Base-by-base conservation (phyloP, 2,329 filamentous ascomycete genomes). In the Fonsecaea nubica region DNA sequence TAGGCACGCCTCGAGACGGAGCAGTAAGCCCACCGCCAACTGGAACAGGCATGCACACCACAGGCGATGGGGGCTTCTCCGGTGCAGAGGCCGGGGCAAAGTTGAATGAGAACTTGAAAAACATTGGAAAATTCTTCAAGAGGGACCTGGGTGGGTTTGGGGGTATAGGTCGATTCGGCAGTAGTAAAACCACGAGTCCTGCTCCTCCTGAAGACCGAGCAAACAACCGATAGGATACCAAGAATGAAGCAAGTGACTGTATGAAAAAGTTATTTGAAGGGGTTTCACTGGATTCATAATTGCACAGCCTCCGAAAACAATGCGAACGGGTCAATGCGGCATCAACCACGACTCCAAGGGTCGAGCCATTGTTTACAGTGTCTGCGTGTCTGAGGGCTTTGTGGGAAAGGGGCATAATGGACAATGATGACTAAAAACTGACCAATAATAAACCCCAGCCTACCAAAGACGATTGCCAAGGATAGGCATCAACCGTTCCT, bases 101-200 rank as follows among this genome's bases (percentile, higher is more conserved):
- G 60, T 86, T 97, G 70, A 96, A 97, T 76, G 93, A 96, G 79
- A 97, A 97, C 78, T 77, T 98, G 79, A 93, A 92, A 81, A 97
- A 92, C 77, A 92, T 99, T 79, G 94, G 94, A 30, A 97, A 96
- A 80, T 97, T 98, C 80, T 98, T 98, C 82, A 89, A 90, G 69
- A 84, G 94, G 69, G 94, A 97, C 81, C 89, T 94, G 69, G 91
- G 91, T 35, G 87, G 89, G 2, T 85, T 94, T 70, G 90, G 91
- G 1, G 87, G 86, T 10, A 93, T 93, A 77, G 91, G 90, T 55
- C 64, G 75, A 58, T 71, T 74, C 58, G 76, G 75, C 65, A 75
- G 76, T 33, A 69, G 67, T 59, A 72, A 73, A 48, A 61, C 67
- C 50, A 63, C 63, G 40, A 69, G 70, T 62, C 69, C 71, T 50